Base-by-base conservation (phyloP, 1,284 basidiomycete species). In the Fomes fomentarius region DNA sequence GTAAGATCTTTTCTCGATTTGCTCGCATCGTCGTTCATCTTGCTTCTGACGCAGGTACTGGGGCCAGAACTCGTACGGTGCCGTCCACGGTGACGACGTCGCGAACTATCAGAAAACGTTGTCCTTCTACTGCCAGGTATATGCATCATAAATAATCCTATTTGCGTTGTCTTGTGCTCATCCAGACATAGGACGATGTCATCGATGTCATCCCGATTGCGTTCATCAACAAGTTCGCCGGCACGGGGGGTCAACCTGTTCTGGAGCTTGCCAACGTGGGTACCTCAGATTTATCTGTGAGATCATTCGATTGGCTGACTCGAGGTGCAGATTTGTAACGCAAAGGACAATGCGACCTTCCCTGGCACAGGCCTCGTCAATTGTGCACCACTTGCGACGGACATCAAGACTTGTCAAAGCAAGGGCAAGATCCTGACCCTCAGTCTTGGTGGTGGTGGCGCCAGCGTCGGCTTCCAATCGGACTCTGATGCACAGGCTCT, bases 1-100 rank as follows among this genome's bases (percentile, higher is more conserved):
- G 58, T 56, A 21, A 28, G 51, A 50, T 44, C 44, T 25, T 39
- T 33, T 14, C 30, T 43, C 37, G 33, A 14, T 33, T 14, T n/a
- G n/a, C 15, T 48, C 42, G 35, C 42, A 31, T 44, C 28, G 33
- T 57, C 33, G 54, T 38, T 17, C 26, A 15, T 11, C 19, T n/a
- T 12, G 7, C 26, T 54, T 39, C 11, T 50, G 26, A 30, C 12
- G 28, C 58, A 82, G 80, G 21, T 85, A 85, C 64, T 87, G 82
- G 83, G 85, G 84, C 43, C 84, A 87, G 69, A 85, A 87, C 64
- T 84, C 83, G 3, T 84, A 84, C 58, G 84, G 84, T 33, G 84
- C 84, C 1, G 74, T 72, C 6, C 73, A 83, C 59, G 44, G 67
- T 24, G 77, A 82, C 57, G 67, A 72, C 3, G 21, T 22, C 8